phyloP scores from a whole-genome alignment of 495 filamentous ascomycete genomes.

The Penicillium nucicola region DNA sequence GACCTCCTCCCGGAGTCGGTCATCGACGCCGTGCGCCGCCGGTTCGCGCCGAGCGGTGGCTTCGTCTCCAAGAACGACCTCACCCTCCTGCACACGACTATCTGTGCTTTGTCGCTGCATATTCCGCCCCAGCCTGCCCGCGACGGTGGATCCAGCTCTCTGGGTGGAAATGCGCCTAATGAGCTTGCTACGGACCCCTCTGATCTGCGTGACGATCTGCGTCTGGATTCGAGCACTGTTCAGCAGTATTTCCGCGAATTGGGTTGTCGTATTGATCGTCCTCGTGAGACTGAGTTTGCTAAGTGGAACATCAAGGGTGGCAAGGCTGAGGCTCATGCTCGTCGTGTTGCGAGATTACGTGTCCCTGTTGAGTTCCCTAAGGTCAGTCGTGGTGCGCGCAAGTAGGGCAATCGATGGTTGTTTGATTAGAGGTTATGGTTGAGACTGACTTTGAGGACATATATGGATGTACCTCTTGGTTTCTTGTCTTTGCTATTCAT shows the following conservation, averaged over 20 bases:
- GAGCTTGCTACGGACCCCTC: constrained; percentile 73
- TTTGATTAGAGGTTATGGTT: not conserved
- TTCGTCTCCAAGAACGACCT: constrained; percentile 59
- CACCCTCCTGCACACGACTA: constrained; percentile 64
- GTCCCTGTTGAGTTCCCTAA: constrained; percentile 84
- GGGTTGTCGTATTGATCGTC: constrained; percentile 57
- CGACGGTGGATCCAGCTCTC: constrained; percentile 43
- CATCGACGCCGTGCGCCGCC: constrained; percentile 63
- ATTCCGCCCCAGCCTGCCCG: constrained; percentile 38
- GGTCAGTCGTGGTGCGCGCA: constrained; percentile 40
- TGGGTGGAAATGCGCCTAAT: constrained; percentile 59
- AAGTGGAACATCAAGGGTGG: constrained; percentile 48
- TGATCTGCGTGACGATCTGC: constrained; percentile 75
- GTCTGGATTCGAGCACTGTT: constrained; percentile 61
- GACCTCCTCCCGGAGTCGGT: constrained; percentile 54
- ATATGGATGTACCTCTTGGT: constrained; percentile 2
- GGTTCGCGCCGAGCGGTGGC: constrained; percentile 60
- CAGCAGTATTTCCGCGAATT: constrained; percentile 74
- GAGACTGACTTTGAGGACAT: not conserved
- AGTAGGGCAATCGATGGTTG: constrained; percentile 11
- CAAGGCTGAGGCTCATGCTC: constrained; percentile 57
- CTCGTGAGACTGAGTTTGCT: constrained; percentile 40
- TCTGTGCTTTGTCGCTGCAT: constrained; percentile 62
- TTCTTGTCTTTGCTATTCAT: constrained; percentile 11
- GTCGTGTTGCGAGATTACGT: constrained; percentile 65